These are phyloP conservation scores for Kockovaella imperatae DNA, from an alignment of 768 basidiomycete genomes.

Conservation along the genomic window DNA sequence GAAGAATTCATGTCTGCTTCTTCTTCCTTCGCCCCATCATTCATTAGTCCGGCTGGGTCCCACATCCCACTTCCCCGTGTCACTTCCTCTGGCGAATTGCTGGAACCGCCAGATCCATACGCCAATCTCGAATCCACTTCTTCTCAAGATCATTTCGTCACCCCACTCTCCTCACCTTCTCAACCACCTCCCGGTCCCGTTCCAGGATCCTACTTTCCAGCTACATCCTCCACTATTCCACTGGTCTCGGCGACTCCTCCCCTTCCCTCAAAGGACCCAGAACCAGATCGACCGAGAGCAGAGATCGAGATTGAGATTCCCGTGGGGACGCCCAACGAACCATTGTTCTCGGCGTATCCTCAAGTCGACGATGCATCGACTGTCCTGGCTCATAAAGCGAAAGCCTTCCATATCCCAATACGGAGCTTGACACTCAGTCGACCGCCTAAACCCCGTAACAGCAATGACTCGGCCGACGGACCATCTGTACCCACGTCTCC, in stretches of 20 bases:
- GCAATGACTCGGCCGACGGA: background rate
- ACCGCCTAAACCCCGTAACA: background rate
- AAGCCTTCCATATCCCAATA: background rate
- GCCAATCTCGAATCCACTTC: too few species aligned
- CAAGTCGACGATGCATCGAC: slow-evolving; percentile 5
- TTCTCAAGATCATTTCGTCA: too few species aligned
- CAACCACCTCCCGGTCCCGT: slow-evolving; percentile 7
- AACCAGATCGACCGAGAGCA: slow-evolving; percentile 15
- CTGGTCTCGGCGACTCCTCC: background rate
- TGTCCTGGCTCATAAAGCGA: background rate
- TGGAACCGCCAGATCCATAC: too few species aligned
- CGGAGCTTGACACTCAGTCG: slow-evolving; percentile 2
- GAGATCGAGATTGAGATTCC: slow-evolving; percentile 26
- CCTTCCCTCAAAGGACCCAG: background rate
- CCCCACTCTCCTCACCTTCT: background rate
- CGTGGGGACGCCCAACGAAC: slow-evolving; percentile 22
- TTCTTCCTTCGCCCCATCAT: too few species aligned
- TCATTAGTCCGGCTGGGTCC: too few species aligned
- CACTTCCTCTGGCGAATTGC: too few species aligned
- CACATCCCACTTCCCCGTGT: too few species aligned
- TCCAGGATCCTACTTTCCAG: slow-evolving; percentile 31
- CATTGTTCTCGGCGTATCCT: slow-evolving; percentile 36
- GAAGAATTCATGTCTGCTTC: too few species aligned
- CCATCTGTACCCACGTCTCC: background rate
- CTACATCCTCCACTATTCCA: background rate